phyloP scores from a whole-genome alignment of 2,329 filamentous ascomycete genomes.

The Magnaporthiopsis rhizophila region DNA sequence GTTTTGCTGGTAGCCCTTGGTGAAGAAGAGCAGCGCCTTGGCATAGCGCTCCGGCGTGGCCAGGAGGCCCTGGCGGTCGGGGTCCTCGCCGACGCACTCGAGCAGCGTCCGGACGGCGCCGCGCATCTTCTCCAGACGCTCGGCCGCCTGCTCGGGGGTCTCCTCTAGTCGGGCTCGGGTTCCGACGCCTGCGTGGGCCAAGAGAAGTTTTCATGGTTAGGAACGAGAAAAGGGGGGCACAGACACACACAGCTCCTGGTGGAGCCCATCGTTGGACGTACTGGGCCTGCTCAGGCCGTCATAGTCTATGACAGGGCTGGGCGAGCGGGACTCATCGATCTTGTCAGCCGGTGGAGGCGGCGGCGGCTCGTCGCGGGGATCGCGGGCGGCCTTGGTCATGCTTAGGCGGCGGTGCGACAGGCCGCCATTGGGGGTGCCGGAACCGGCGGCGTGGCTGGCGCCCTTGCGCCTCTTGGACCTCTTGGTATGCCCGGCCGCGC shows the following conservation, averaged over 20 bases:
- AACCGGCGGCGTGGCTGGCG: conserved; percentile 10
- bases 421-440: not conserved
- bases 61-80: conserved; percentile 55
- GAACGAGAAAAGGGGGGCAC: not conserved
- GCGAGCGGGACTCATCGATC: conserved; percentile 26
- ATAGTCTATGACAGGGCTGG: conserved; percentile 52
- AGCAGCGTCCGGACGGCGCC: conserved; percentile 58
- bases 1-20: conserved; percentile 94
- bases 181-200: conserved; percentile 40
- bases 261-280: conserved; percentile 20
- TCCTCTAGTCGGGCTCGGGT: conserved; percentile 57
- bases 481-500: conserved; percentile 19
- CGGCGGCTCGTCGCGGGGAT: conserved; percentile 46
- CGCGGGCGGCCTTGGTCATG: conserved; percentile 53
- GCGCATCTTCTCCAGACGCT: conserved; percentile 49
- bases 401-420: conserved; percentile 23
- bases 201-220: not conserved
- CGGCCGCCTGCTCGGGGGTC: conserved; percentile 38
- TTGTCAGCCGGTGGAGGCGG: conserved; percentile 5
- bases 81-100: conserved; percentile 62
- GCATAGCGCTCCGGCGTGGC: conserved; percentile 79
- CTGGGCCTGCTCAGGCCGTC: conserved; percentile 54
- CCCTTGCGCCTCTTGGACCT: conserved; percentile 22
- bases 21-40: conserved; percentile 92
- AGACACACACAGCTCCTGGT: too few species aligned